Evolutionary conservation across 2,329 filamentous ascomycete genomes (phyloP).

Genomic region (Microsporum ferrugineum): DNA sequence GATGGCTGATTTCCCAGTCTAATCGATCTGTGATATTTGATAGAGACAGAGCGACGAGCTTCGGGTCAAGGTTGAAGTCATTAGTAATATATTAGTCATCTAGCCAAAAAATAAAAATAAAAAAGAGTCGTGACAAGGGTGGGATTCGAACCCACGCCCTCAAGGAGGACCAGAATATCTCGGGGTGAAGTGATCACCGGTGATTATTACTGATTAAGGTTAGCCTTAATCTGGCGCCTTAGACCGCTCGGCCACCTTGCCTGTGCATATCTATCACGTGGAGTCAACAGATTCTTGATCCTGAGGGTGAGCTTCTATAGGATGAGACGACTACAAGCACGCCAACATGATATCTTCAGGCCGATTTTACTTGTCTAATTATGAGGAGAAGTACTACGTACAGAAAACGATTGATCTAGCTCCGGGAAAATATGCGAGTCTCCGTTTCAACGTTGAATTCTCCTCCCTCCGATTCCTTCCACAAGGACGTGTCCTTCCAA

Average conservation of each 20-base stretch:
- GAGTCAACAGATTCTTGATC: background rate
- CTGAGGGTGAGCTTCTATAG: background rate
- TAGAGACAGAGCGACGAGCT: background rate
- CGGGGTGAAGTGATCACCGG: background rate
- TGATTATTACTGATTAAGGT: conserved; percentile 1
- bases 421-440: too few species aligned
- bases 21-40: background rate
- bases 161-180: conserved; percentile 1
- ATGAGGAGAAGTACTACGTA: too few species aligned
- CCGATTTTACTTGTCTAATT: background rate
- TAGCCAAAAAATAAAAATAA: background rate
- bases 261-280: conserved; percentile 2
- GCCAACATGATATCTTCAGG: background rate
- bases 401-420: too few species aligned
- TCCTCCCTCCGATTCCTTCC: background rate
- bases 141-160: conserved; percentile 4
- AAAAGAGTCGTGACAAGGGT: background rate
- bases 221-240: conserved; percentile 5
- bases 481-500: background rate
- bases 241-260: conserved; percentile 5
- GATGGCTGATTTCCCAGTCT: background rate
- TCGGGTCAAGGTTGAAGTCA: background rate
- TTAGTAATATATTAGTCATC: background rate
- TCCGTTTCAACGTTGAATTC: too few species aligned
- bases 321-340: background rate